Evolutionary conservation across 2,329 filamentous ascomycete genomes (phyloP), one percentile per base, ranked within the genome.

Genomic region (Xylaria sp.): DNA sequence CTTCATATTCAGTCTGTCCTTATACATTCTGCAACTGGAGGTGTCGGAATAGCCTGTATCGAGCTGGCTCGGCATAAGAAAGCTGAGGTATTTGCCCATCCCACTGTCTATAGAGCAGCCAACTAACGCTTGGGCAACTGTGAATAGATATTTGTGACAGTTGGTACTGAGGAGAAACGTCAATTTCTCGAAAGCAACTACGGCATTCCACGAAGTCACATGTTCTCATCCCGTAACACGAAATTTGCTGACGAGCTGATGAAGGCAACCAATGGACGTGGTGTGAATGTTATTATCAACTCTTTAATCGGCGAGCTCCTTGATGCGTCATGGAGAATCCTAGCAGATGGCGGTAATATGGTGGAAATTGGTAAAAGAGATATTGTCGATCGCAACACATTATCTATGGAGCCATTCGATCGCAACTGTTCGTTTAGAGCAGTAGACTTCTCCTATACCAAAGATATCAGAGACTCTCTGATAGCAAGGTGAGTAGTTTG

Each of bases 151-250:
- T 71, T 50, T 15, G 66, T 61, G 2, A 70, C 69, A 0, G 69
- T 67, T 0, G 64, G 68, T 7, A 69, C 69, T 1, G 61, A 67
- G 1, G 66, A 67, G 38, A 69, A 69, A 42, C 54, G 57, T 2
- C 23, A 74, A 1, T 69, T 79, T 6, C 60, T 80, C 0, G 55
- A 50, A 1, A 49, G 67, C 0, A 60, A 57, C 0, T 78, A 67
- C 49, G 67, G 69, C 1, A 76, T 80, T 17, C 72, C 73, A 0
- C 5, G 45, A 2, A 59, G 67, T 9, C 74, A 69, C 35, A 77
- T 80, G 0, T 76, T 79, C 59, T 70, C 63, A 0, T 75, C 72
- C 0, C 71, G 74, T 0, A 69, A 70, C 43, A 60, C 63, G 4
- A 53, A 63, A 0, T 79, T 79, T 43, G 71, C 66, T 1, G 40